phyloP scores from a whole-genome alignment of 306 rosid genomes.

The Psophocarpus tetragonolobus region DNA sequence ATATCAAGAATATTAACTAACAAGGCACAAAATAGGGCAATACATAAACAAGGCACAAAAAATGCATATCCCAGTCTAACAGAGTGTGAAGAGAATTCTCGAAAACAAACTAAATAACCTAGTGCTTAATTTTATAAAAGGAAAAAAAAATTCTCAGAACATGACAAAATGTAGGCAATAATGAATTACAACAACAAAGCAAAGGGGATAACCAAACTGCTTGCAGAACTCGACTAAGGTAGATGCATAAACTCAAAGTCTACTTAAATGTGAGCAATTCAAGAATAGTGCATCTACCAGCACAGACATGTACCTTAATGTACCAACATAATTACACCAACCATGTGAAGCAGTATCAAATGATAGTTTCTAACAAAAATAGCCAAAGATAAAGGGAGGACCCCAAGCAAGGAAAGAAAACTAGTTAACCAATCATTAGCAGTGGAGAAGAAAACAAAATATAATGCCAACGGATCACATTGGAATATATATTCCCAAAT shows the following conservation, averaged over 20 bases:
- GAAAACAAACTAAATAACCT: neutral
- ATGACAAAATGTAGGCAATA: neutral
- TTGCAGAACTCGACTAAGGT: neutral
- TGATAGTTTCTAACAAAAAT: neutral
- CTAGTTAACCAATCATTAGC: constrained; percentile 31
- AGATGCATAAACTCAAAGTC: constrained; percentile 6
- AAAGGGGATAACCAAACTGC: neutral
- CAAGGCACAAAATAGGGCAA: neutral
- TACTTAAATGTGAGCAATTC: constrained; percentile 16
- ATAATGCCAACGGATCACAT: neutral
- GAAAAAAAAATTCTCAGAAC: neutral
- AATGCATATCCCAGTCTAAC: neutral
- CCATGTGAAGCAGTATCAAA: constrained; percentile 29
- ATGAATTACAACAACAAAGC: neutral
- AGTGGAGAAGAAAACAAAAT: constrained; percentile 28
- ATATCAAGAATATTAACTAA: neutral
- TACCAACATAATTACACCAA: constrained; percentile 19
- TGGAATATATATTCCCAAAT: neutral
- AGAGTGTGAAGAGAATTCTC: neutral
- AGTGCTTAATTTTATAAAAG: too few relatives aligned
- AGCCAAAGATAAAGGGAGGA: neutral
- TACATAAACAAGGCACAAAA: neutral
- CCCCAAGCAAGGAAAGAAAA: neutral
- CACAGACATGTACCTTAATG: constrained; percentile 34
- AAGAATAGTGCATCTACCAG: constrained; percentile 29